These are phyloP conservation scores for Neurospora discreta DNA, from an alignment of 495 filamentous ascomycete species.

Conservation along the genomic window DNA sequence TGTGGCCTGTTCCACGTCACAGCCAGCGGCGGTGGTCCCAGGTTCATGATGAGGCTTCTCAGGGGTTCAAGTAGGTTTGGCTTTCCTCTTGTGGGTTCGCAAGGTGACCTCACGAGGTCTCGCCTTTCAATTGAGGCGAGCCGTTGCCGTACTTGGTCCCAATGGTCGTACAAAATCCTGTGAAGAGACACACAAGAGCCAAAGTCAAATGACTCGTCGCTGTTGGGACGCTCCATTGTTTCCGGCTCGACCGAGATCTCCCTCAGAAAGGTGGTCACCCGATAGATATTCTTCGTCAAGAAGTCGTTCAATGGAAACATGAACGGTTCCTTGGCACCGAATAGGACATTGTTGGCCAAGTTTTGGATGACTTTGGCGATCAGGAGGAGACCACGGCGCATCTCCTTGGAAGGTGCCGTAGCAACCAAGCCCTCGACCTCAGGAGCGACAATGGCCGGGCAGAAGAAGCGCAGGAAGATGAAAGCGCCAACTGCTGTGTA, in stretches of 20 bases:
- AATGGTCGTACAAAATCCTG: constrained; percentile 56
- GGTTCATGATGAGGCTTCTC: constrained; percentile 46
- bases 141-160: constrained; percentile 53
- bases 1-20: constrained; percentile 53
- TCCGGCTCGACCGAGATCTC: constrained; percentile 45
- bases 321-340: constrained; percentile 58
- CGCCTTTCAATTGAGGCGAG: constrained; percentile 45
- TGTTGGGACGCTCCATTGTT: constrained; percentile 18
- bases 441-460: constrained; percentile 56
- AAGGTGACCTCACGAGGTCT: constrained; percentile 39
- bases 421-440: constrained; percentile 52
- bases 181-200: constrained; percentile 54
- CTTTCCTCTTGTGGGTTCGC: constrained; percentile 32
- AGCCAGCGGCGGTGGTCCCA: constrained; percentile 52
- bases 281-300: constrained; percentile 50
- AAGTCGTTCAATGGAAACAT: constrained; percentile 60
- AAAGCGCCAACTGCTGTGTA: constrained; percentile 60
- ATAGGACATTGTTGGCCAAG: constrained; percentile 57
- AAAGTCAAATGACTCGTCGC: constrained; percentile 51
- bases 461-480: constrained; percentile 60
- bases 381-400: constrained; percentile 51
- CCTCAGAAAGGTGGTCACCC: constrained; percentile 48
- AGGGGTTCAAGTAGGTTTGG: constrained; percentile 41
- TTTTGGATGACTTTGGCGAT: constrained; percentile 61
- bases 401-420: constrained; percentile 48